Conservation (phyloP, 441 rosid species). For the Adansonia grandidieri region DNA sequence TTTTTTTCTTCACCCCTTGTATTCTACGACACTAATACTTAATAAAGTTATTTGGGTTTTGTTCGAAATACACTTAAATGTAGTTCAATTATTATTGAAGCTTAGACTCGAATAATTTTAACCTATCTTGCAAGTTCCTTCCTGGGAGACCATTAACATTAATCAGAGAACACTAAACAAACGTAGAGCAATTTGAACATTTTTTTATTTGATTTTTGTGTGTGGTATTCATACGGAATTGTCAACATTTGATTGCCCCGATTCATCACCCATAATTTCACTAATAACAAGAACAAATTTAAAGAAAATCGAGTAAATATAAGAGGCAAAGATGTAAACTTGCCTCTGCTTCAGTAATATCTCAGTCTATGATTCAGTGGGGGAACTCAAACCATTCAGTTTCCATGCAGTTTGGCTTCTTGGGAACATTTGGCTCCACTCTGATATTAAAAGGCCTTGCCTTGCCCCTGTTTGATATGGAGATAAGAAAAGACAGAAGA, state of each 20-base stretch:
- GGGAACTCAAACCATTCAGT: slow-evolving; percentile 62
- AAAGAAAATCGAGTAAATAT: slow-evolving; percentile 21
- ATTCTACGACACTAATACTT: too few species aligned
- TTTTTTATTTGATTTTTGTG: slow-evolving; percentile 10
- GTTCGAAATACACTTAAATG: too few species aligned
- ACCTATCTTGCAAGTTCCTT: slow-evolving; percentile 44
- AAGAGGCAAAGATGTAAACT: slow-evolving; percentile 40
- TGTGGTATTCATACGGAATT: slow-evolving; percentile 54
- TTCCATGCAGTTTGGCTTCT: slow-evolving; percentile 74
- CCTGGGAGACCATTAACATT: slow-evolving; percentile 49
- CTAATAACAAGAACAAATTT: slow-evolving; percentile 46
- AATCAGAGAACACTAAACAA: slow-evolving; percentile 25
- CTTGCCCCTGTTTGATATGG: slow-evolving; percentile 86
- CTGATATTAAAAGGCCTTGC: slow-evolving; percentile 58
- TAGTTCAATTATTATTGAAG: too few species aligned
- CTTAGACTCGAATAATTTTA: too few species aligned
- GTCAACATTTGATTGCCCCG: slow-evolving; percentile 52
- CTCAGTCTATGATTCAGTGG: slow-evolving; percentile 64
- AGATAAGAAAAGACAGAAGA: not conserved
- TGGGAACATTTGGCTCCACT: slow-evolving; percentile 90
- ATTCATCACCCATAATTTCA: slow-evolving; percentile 78
- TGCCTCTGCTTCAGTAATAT: slow-evolving; percentile 82
- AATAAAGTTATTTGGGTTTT: too few species aligned
- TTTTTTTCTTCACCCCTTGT: too few species aligned
- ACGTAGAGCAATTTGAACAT: slow-evolving; percentile 12